Base-by-base conservation (phyloP, 1,284 basidiomycete species). In the Microbotryum scabiosae region DNA sequence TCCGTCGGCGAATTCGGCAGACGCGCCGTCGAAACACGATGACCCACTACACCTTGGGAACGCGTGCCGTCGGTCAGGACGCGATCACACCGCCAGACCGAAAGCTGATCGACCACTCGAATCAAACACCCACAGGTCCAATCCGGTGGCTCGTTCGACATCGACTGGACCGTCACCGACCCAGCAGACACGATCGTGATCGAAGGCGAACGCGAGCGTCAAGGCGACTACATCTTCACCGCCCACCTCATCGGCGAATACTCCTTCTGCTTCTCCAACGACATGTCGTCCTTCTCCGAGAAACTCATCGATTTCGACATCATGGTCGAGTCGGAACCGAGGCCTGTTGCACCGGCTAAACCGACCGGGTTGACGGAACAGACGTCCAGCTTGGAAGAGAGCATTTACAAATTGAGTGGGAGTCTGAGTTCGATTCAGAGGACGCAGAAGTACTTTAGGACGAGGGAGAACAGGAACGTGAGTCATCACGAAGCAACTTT, bases 201-300 rank as follows among this genome's bases (percentile, higher is more conserved):
- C 50, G 86, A 91, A 58, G 96, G 91, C 58, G 76, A 82, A 68
- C 84, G 85, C 49, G 93, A 97, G 73, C 84, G 90, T 43, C 92
- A 97, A 73, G 91, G 94, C 48, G 96, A 99, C 82, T 97, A 87
- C 73, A 90, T 99, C 65, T 84, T 98, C 68, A 98, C 96, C 5
- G 94, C 90, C 16, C 93, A 97, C 77, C 82, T 82, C 44, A 82
- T 87, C 18, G 94, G 94, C 71, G 96, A 99, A 81, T 97, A 97
- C 77, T 80, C 90, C 3, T 98, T 99, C 79, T 99, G 96, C 79
- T 97, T 99, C 75, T 88, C 58, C 74, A 99, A 98, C 76, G 90
- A 94, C 78, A 89, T 90, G 83, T 89, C 86, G 10, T 89, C 87
- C 5, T 81, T 92, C 68, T 86, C 86, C 79, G 80, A 91, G 78